Evolutionary conservation across 331 rosid species (phyloP), one percentile per base, ranked within the genome.

Genomic region (Quercus phellos): DNA sequence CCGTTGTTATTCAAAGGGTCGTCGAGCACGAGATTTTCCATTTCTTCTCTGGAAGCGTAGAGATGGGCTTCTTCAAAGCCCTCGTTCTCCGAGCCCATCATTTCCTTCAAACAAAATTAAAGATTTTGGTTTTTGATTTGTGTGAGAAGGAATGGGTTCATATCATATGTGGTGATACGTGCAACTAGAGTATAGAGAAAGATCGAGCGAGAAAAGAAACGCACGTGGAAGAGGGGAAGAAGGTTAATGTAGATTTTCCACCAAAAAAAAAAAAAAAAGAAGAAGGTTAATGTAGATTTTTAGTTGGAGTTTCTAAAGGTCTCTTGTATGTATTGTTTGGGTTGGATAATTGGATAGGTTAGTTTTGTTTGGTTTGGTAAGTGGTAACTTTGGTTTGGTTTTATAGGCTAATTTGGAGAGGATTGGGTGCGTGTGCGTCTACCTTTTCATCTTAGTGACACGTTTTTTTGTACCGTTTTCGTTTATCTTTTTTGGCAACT

Each of bases 31-130:
- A 90, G 91, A 77, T 70, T 89, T 58, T 95, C 90, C 91, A 87
- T 80, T 21, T 88, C 84, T 24, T 89, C 93, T 4, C 34, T 84
- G 17, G 96, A 75, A 9, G 87, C 80, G 3, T 68, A 60, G 35
- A 88, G 89, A 51, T 79, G 91, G 43, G 89, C 86, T 78, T 79
- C 91, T 43, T 85, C 90, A 14, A 77, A 74, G 83, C 83, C 84
- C 34, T 88, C 86, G 46, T 85, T 84, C 84, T 88, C 92, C 18
- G 94, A 88, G 82, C 88, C 98, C 97, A 95, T 95, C 99, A 95
- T 95, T 89, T 73, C 79, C 71, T 32, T 32, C 13, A 3, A 46
- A 46, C 0, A 22, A 78, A 71, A 35, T 35, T 35, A 38, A 2
- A 38, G 12, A 38, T 2, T 38, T 8, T 38, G 46, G 12, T 38